Base-by-base conservation (phyloP, 2,329 filamentous ascomycete genomes). In the Diaporthe ilicicola region DNA sequence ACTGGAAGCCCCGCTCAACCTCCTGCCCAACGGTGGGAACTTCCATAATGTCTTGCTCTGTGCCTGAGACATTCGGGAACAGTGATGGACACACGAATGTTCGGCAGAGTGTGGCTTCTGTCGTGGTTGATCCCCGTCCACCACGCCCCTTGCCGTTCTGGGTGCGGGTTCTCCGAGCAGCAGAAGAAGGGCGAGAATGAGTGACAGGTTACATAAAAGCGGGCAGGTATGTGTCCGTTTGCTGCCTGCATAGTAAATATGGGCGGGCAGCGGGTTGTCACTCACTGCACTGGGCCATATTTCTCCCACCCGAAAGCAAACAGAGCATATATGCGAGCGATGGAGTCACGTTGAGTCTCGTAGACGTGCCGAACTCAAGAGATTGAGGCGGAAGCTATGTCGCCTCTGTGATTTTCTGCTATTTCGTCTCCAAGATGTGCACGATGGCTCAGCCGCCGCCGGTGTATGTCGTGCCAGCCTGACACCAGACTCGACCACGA, bases 1-100 rank as follows among this genome's bases (percentile, higher is more conserved):
- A 44, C 44, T 50, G 42, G 42, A 42, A 44, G 64, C 50, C 37
- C 37, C 34, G 46, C n/a, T 32, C 39, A n/a, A 13, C n/a, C 29
- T 27, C 13, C 46, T 19, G 27, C 27, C 37, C 48, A 32, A 24
- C 53, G 51, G 42, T 55, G 55, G 42, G 55, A 54, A 70, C 42
- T 13, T 48, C 69, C 34, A 37, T 27, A 51, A 51, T 69, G 50
- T 71, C 44, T 69, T 56, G 50, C 48, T 71, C 12, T 68, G 64
- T 64, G 42, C 34, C 56, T 65, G 55, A 73, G 71, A 73, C 71
- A 73, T 66, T 65, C 69, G 69, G 71, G 64, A 71, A 73, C 56
- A 50, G 37, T 54, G 55, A 69, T 66, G 53, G 56, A 19, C 64
- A 73, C 64, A 65, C n/a, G 24, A 17, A 42, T 44, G 29, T 15